Evolutionary conservation across 2,329 filamentous ascomycete species (phyloP).

Genomic region (Fusarium sp.): DNA sequence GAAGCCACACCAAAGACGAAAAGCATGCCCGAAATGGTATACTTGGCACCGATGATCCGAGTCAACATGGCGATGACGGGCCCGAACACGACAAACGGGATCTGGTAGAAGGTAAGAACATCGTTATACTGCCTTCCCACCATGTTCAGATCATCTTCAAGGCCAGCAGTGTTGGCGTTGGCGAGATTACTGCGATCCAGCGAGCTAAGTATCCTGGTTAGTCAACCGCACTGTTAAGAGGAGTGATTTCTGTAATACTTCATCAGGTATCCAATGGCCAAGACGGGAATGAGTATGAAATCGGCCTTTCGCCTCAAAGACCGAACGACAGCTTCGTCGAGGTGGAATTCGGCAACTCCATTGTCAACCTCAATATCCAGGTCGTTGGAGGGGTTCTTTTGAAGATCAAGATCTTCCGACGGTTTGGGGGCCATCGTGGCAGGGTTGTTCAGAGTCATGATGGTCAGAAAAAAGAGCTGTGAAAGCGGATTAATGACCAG

Average conservation of each 20-base stretch:
- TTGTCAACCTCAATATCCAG: neutral
- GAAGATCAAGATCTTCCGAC: neutral
- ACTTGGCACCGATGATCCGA: neutral
- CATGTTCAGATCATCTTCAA: neutral
- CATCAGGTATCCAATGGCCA: neutral
- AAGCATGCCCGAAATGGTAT: neutral
- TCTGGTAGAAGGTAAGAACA: neutral
- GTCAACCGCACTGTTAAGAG: neutral
- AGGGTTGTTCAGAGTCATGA: neutral
- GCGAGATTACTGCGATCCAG: neutral
- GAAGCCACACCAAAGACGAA: neutral
- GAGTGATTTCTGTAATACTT: neutral
- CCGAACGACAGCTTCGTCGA: neutral
- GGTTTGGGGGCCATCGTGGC: neutral
- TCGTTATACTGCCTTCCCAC: neutral
- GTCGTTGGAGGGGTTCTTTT: neutral
- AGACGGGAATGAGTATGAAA: neutral
- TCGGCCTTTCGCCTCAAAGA: neutral
- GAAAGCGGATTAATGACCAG: neutral
- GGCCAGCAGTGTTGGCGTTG: neutral
- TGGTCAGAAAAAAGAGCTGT: neutral
- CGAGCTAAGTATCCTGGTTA: neutral
- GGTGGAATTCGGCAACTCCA: neutral
- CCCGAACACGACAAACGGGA: neutral
- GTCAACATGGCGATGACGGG: neutral